Evolutionary conservation across 768 basidiomycete genomes (phyloP).

Genomic region (Mycena leptocephala): DNA sequence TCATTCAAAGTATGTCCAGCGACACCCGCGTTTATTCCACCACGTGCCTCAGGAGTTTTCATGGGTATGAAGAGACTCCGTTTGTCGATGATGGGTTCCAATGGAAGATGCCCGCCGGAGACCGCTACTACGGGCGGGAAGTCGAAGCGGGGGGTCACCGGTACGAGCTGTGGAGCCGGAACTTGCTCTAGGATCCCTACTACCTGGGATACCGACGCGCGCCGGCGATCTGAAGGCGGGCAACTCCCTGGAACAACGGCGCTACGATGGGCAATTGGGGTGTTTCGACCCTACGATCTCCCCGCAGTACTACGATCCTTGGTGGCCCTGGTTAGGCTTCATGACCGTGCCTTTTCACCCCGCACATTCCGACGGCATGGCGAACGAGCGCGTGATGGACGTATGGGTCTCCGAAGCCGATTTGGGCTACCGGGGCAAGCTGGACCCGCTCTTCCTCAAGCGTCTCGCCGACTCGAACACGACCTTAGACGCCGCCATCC

Average conservation of each 20-base stretch:
- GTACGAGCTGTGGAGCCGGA: background rate
- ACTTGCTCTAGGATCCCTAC: background rate
- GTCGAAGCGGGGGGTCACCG: background rate
- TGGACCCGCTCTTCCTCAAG: no score
- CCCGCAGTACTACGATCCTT: background rate
- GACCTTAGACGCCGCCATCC: no score
- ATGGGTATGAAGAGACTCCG: background rate
- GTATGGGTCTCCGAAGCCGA: no score
- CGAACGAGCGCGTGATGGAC: no score
- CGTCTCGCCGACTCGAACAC: no score
- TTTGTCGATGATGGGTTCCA: background rate
- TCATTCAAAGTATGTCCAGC: no score
- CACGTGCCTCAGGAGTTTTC: background rate
- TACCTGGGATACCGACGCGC: background rate
- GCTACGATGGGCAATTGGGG: no score
- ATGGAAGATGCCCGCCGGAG: constrained; percentile 37
- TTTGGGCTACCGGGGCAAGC: no score
- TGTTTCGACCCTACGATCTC: background rate
- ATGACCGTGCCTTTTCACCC: background rate
- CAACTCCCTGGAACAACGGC: no score
- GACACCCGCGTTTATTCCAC: background rate
- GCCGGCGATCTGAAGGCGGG: no score
- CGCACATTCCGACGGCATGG: no score
- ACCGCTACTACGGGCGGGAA: background rate
- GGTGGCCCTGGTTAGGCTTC: background rate